Base-by-base conservation (phyloP, 306 rosid genomes). In the Dicorynia guianensis region DNA sequence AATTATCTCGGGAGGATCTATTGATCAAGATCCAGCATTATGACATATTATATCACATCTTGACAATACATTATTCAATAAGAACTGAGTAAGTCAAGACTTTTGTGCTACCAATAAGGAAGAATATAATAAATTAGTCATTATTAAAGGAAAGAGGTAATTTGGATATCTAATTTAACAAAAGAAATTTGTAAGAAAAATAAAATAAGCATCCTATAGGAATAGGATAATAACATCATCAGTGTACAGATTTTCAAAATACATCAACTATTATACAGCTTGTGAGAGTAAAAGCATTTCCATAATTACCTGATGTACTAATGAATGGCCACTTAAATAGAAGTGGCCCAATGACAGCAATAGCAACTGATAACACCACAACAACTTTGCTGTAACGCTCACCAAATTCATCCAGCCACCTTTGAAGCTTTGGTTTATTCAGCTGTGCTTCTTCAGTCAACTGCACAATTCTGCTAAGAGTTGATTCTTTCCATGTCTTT, bases 381-480 rank as follows among this genome's bases (percentile, higher is more conserved):
- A 95, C 99, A 76, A 87, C 90, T 87, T 89, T 89, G 90, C 99
- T 95, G 87, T 92, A 95, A 33, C 75, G 89, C 81, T 95, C 99
- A 34, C 99, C 97, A 84, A 92, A 95, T 82, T 95, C 96, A 79
- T 95, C 97, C 67, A 95, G 85, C 99, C 99, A 95, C 84, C 99
- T 90, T 82, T 95, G 93, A 83, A 92, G 97, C 86, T 85, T 92
- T 30, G 99, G 97, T 83, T 85, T 92, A 81, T 87, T 95, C 85
- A 85, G 77, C 67, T 89, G 93, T 55, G 97, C 97, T 89, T 95
- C 97, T 90, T 92, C 97, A 62, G 99, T 95, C 90, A 95, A 79
- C 79, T 95, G 97, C 74, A 95, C 97, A 81, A 95, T 95, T 88
- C 72, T 89, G 84, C 79, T 92, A 54, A 90, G 90, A 56, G 99